These are phyloP conservation scores for Begonia fuchsioides DNA, from an alignment of 306 rosid species.

Conservation along the genomic window DNA sequence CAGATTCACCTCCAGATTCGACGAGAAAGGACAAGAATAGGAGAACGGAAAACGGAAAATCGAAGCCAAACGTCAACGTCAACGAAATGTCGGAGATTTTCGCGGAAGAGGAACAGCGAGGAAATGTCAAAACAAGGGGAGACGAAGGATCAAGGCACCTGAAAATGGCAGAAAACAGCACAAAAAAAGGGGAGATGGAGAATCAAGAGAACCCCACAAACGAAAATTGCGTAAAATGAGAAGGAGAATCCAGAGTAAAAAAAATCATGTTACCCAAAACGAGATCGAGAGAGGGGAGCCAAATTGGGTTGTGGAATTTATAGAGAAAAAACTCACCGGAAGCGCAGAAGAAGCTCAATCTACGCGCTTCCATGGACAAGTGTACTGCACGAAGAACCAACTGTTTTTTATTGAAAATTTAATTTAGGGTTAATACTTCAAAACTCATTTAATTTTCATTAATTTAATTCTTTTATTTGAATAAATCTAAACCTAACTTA, in stretches of 20 bases:
- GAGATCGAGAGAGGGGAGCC: slow-evolving; percentile 6
- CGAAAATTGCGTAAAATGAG: slow-evolving; percentile 4
- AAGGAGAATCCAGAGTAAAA: not conserved
- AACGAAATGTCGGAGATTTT: slow-evolving; percentile 4
- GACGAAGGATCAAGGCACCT: not conserved
- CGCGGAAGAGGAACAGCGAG: slow-evolving; percentile 21
- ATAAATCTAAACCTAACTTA: too few species aligned
- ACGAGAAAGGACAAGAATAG: not conserved
- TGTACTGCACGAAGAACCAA: too few species aligned
- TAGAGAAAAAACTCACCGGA: not conserved
- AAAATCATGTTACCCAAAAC: slow-evolving; percentile 1
- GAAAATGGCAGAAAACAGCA: not conserved
- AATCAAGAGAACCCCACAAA: not conserved
- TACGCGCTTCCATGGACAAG: too few species aligned
- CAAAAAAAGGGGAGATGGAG: not conserved
- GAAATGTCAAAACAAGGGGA: not conserved
- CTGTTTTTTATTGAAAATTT: too few species aligned
- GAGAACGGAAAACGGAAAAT: not conserved
- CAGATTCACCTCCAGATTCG: slow-evolving; percentile 5
- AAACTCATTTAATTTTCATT: too few species aligned
- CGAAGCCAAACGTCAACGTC: not conserved
- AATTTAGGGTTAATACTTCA: too few species aligned
- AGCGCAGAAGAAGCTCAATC: too few species aligned
- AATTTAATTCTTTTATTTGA: too few species aligned
- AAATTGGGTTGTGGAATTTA: not conserved